These are phyloP conservation scores for Houttuynia cordata DNA, from an alignment of 164 flowering plant genomes.

Conservation along the genomic window DNA sequence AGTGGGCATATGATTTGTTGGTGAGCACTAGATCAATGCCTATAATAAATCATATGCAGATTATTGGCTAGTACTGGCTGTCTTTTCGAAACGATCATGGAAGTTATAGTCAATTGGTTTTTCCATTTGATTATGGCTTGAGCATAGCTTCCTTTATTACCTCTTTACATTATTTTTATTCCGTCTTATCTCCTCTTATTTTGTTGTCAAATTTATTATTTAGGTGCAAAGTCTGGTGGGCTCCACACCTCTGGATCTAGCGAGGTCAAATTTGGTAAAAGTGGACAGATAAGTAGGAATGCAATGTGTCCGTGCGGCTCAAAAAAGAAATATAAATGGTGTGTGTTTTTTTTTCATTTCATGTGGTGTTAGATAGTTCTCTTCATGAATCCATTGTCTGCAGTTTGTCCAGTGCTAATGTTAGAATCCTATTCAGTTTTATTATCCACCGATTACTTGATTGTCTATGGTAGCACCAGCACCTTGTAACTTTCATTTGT, in stretches of 20 bases:
- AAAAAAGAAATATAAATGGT: conserved; percentile 83
- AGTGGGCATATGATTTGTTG: too few relatives aligned
- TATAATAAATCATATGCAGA: too few relatives aligned
- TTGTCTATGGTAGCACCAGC: too few relatives aligned
- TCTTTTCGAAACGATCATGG: too few relatives aligned
- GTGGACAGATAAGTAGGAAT: conserved; percentile 87
- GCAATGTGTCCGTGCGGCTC: conserved; percentile 93
- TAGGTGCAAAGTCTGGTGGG: conserved; percentile 93
- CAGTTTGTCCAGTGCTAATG: neutral
- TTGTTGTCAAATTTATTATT: neutral
- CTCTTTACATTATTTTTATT: neutral
- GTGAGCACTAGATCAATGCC: too few relatives aligned
- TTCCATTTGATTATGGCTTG: too few relatives aligned
- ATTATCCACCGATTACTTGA: too few relatives aligned
- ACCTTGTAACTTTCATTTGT: too few relatives aligned
- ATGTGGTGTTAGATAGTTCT: neutral
- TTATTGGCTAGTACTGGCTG: too few relatives aligned
- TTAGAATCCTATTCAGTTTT: neutral
- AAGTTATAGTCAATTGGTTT: too few relatives aligned
- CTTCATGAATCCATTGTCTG: neutral
- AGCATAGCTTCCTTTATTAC: neutral
- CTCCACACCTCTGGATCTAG: conserved; percentile 76
- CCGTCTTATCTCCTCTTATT: neutral
- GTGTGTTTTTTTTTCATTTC: conserved; percentile 19
- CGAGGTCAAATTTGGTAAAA: conserved; percentile 76